Percentiles rank a stretch among this genome's conserved stretches.
Conservation (phyloP, 768 basidiomycete species). For the Amyloporia xantha region DNA sequence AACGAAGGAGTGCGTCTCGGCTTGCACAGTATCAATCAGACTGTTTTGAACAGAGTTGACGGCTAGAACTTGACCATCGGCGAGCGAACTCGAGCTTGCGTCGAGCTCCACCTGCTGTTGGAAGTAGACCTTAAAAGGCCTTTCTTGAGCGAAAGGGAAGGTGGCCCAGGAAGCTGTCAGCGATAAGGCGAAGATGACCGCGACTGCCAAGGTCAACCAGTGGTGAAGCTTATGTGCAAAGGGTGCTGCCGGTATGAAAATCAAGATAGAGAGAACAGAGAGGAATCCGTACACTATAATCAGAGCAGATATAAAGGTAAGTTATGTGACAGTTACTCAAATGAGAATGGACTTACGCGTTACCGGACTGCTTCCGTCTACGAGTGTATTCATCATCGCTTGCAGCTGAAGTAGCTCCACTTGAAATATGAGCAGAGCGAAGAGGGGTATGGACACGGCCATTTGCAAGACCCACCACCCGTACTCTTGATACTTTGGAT, state of each 20-base stretch:
- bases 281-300: slow-evolving; percentile 43
- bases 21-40: background rate
- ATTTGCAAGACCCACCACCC: slow-evolving; percentile 59
- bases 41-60: background rate
- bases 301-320: background rate
- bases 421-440: slow-evolving; percentile 47
- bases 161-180: slow-evolving; percentile 24
- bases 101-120: slow-evolving; percentile 49
- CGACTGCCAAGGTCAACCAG: slow-evolving; percentile 28
- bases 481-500: slow-evolving; percentile 19
- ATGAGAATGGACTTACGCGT: slow-evolving; percentile 39
- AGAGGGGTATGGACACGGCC: slow-evolving; percentile 45
- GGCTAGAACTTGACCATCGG: background rate
- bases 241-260: slow-evolving; percentile 55
- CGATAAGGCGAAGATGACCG: slow-evolving; percentile 37
- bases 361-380: slow-evolving; percentile 50
- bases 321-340: background rate
- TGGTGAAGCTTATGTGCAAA: slow-evolving; percentile 51
- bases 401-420: slow-evolving; percentile 40
- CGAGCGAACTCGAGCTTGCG: background rate
- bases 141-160: slow-evolving; percentile 54
- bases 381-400: slow-evolving; percentile 49
- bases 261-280: slow-evolving; percentile 40
- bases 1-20: slow-evolving; percentile 3
- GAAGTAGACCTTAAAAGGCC: slow-evolving; percentile 70